A percentile compares a stretch with the other conserved stretches of the same genome.
phyloP scores from a whole-genome alignment of 345 rosid species.

The Brassica nigra region DNA sequence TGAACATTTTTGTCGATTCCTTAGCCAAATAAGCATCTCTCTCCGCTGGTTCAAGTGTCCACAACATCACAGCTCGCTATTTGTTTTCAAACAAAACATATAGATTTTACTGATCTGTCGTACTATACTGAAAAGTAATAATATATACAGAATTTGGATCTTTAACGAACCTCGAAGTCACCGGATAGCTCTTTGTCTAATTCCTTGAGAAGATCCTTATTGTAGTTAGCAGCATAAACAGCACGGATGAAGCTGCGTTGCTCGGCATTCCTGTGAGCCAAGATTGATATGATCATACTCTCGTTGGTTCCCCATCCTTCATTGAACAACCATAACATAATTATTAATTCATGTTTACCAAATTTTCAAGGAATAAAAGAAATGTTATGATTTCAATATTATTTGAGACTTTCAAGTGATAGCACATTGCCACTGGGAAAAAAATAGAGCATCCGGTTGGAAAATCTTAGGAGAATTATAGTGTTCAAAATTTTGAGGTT shows the following conservation, averaged over 20 bases:
- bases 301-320: slow-evolving; percentile 97
- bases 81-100: slow-evolving; percentile 8
- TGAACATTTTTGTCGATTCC: slow-evolving; percentile 73
- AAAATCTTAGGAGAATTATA: not conserved
- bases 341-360: not conserved
- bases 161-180: slow-evolving; percentile 69
- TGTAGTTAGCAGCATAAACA: slow-evolving; percentile 62
- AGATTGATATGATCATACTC: slow-evolving; percentile 64
- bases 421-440: not conserved
- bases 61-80: slow-evolving; percentile 58
- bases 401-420: not conserved
- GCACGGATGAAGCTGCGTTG: slow-evolving; percentile 67
- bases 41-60: slow-evolving; percentile 75
- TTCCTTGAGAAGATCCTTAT: slow-evolving; percentile 70
- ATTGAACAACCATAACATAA: not conserved
- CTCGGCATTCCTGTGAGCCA: slow-evolving; percentile 77
- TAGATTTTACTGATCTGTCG: too few species aligned
- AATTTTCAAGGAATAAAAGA: not conserved
- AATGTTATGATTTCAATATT: not conserved
- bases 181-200: slow-evolving; percentile 69
- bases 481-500: not conserved
- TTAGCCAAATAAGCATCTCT: slow-evolving; percentile 80
- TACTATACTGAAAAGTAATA: too few species aligned
- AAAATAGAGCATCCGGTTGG: not conserved
- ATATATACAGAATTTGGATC: not conserved